Evolutionary conservation across 768 basidiomycete species (phyloP).

Genomic region (Suillus tomentosus): DNA sequence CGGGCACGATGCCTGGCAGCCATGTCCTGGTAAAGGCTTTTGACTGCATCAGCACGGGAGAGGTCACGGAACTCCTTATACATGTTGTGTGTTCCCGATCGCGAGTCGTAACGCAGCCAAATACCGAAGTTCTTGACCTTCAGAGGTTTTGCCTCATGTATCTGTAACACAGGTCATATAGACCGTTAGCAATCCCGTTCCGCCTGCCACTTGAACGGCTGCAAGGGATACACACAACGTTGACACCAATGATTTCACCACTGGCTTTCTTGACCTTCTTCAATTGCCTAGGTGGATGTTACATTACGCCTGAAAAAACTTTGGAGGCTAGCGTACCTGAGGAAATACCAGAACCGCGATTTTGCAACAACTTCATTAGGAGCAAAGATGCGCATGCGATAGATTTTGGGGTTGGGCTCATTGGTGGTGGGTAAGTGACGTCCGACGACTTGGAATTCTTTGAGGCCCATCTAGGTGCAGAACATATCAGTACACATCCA

Average conservation of each 20-base stretch:
- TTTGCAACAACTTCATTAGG: slow-evolving; percentile 99
- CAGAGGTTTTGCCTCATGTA: slow-evolving; percentile 95
- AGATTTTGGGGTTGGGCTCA: slow-evolving; percentile 96
- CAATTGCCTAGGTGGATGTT: slow-evolving; percentile 63
- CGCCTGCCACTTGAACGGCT: slow-evolving; percentile 88
- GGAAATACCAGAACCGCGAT: slow-evolving; percentile 99
- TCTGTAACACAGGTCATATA: slow-evolving; percentile 57
- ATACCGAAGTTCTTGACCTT: slow-evolving; percentile 99
- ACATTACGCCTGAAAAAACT: not conserved
- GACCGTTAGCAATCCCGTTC: slow-evolving; percentile 62
- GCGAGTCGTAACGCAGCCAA: slow-evolving; percentile 99
- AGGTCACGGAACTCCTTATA: slow-evolving; percentile 99
- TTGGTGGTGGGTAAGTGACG: slow-evolving; percentile 94
- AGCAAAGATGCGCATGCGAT: slow-evolving; percentile 99
- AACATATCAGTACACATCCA: slow-evolving; percentile 24
- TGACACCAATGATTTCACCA: slow-evolving; percentile 98
- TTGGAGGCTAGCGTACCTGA: slow-evolving; percentile 56
- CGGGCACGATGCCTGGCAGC: slow-evolving; percentile 98
- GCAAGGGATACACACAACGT: slow-evolving; percentile 84
- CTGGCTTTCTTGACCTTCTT: slow-evolving; percentile 99
- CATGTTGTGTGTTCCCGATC: slow-evolving; percentile 99
- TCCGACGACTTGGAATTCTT: slow-evolving; percentile 96
- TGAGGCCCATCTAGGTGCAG: slow-evolving; percentile 65
- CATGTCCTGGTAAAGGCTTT: slow-evolving; percentile 99
- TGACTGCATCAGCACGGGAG: slow-evolving; percentile 91